Evolutionary conservation across 75 land plant genomes (phyloP).

Genomic region (Cupressus sempervirens): DNA sequence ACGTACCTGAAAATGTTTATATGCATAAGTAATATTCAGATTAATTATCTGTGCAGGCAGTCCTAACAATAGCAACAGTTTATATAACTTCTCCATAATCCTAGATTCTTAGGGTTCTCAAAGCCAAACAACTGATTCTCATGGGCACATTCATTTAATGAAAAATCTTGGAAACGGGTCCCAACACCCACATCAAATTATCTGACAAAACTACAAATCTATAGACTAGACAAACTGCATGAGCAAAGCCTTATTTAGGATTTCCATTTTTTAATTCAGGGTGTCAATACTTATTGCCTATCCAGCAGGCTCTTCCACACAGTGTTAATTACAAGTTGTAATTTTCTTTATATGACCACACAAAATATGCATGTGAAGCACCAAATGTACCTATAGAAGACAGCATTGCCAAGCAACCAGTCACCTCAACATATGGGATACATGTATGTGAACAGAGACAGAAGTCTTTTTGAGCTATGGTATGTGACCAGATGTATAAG

Average conservation of each 20-base stretch:
- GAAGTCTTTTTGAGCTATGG: background rate
- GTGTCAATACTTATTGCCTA: background rate
- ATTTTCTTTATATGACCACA: background rate
- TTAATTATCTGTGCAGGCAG: background rate
- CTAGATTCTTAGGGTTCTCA: background rate
- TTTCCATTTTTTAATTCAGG: background rate
- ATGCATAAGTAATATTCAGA: background rate
- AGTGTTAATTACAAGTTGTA: background rate
- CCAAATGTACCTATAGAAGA: background rate
- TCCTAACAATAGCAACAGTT: background rate
- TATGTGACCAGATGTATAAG: background rate
- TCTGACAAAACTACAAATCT: background rate
- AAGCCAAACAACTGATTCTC: background rate
- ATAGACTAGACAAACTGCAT: background rate
- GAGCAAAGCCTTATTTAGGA: background rate
- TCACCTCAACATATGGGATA: background rate
- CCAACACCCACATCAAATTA: background rate
- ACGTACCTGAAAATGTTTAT: conserved; percentile 36
- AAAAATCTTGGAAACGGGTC: background rate
- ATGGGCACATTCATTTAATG: background rate
- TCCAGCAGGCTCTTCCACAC: background rate
- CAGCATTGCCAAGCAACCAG: background rate
- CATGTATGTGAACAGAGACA: background rate
- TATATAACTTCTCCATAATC: background rate
- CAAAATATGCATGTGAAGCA: background rate